Evolutionary conservation across 2,329 filamentous ascomycete species (phyloP), one percentile per base, ranked within the genome.

Genomic region (Hypoxylon sp.): DNA sequence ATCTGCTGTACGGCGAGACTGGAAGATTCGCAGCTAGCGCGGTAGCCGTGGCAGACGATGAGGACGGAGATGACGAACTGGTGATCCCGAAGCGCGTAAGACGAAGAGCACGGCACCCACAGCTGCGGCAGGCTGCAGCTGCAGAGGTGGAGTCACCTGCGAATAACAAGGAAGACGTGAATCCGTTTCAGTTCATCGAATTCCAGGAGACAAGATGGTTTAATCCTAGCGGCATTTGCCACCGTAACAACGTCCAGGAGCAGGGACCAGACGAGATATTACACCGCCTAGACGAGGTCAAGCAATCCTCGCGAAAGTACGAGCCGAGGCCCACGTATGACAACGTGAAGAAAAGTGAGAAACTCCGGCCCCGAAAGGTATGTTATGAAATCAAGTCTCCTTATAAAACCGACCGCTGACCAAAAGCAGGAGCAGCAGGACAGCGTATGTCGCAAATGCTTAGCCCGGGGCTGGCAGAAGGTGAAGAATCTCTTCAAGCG

Each of bases 401-500:
- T 22, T 16, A 30, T 3, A n/a, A 44, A 9, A 1, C 16, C 28
- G 16, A n/a, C 4, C 32, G 7, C 49, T 33, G 12, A 44, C 14
- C 2, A 2, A 42, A 14, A 14, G 36, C 14, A 46, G 38, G n/a
- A 33, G 40, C 16, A 9, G 16, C 36, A 14, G n/a, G 32, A 20
- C 4, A 14, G 28, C 16, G 42, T 18, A 20, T 38, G 44, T 22
- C 55, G 26, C 44, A 50, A 28, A 20, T 22, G 51, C 16, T 22
- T 40, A 2, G n/a, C 6, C 1, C 20, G 24, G 18, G 16, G 45
- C 8, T 60, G 56, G 50, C 36, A 26, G 11, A 60, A 55, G 45
- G 14, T 60, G 11, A 51, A 60, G 28, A 28, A n/a, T 2, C 3
- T 50, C 14, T 60, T 64, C 16, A 36, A n/a, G 12, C 16, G 16